Percentiles rank a stretch among this genome's conserved stretches.
Evolutionary conservation across 1,284 basidiomycete species (phyloP).

Genomic region (Cronartium quercuum): DNA sequence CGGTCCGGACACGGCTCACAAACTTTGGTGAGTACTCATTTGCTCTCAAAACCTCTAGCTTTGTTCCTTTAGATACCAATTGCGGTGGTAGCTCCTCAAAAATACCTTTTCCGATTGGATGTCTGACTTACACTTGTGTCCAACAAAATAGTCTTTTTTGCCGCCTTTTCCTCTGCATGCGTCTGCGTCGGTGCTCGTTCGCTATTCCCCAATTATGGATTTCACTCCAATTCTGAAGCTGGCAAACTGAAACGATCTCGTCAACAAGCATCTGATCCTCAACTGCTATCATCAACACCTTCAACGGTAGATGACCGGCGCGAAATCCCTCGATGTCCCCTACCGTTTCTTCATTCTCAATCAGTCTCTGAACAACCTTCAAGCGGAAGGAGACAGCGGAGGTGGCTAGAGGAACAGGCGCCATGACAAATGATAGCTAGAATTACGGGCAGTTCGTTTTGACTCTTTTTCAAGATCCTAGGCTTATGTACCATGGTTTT

Average conservation of each 20-base stretch:
- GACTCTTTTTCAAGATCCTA: too few relatives aligned
- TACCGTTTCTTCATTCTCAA: not conserved
- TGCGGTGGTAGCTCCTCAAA: not conserved
- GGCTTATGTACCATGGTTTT: too few relatives aligned
- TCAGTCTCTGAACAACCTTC: not conserved
- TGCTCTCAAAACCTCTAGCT: not conserved
- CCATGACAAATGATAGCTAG: too few relatives aligned
- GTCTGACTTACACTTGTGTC: too few relatives aligned
- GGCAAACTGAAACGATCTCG: not conserved
- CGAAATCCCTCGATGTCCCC: not conserved
- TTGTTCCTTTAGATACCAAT: not conserved
- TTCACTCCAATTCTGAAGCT: conserved; percentile 12
- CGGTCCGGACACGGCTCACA: not conserved
- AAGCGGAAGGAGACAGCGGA: not conserved
- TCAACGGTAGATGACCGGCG: not conserved
- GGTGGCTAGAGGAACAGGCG: not conserved
- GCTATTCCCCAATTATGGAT: conserved; percentile 8
- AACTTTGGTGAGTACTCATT: not conserved
- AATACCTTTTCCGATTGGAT: too few relatives aligned
- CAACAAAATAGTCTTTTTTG: conserved; percentile 10
- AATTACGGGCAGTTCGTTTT: too few relatives aligned
- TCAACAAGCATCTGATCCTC: not conserved
- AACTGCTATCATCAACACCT: not conserved
- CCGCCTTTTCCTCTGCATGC: conserved; percentile 15
- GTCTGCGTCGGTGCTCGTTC: conserved; percentile 18